phyloP scores from a whole-genome alignment of 2,329 filamentous ascomycete species.

The Emericellopsis atlantica region DNA sequence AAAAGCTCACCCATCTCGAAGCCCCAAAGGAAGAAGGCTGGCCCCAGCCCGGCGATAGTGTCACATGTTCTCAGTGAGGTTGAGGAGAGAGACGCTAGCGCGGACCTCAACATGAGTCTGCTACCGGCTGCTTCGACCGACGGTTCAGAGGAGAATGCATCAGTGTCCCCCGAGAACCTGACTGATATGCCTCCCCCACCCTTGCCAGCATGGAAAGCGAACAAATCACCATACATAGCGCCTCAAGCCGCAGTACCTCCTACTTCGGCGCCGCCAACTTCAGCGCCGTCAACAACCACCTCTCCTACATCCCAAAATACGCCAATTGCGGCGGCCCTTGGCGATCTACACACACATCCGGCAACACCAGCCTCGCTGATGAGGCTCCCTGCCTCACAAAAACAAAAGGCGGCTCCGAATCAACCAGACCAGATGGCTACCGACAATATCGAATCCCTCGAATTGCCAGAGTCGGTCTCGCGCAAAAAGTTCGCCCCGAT shows the following conservation, averaged over 20 bases:
- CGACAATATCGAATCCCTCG: constrained; percentile 44
- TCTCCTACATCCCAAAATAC: background rate
- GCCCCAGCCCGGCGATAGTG: constrained; percentile 40
- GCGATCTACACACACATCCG: constrained; percentile 30
- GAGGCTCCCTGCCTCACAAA: constrained; percentile 50
- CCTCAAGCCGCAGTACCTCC: constrained; percentile 30
- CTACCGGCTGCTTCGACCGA: constrained; percentile 30
- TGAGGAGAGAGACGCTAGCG: constrained; percentile 19
- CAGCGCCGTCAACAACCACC: constrained; percentile 1
- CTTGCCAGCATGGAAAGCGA: constrained; percentile 51
- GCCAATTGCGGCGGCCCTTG: background rate
- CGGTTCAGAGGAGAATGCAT: constrained; percentile 51
- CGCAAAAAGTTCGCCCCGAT: constrained; percentile 6
- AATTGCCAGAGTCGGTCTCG: constrained; percentile 59
- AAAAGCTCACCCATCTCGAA: constrained; percentile 65
- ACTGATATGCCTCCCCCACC: constrained; percentile 57
- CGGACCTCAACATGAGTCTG: constrained; percentile 18
- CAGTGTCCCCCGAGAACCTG: constrained; percentile 50
- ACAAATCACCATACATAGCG: constrained; percentile 53
- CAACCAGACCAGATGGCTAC: constrained; percentile 26
- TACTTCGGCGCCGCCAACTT: constrained; percentile 7
- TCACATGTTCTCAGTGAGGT: constrained; percentile 43
- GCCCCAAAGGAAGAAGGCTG: constrained; percentile 41
- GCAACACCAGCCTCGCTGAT: constrained; percentile 85
- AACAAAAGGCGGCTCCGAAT: constrained; percentile 29